Evolutionary conservation across 179 eudicot species (phyloP), one percentile per base, ranked within the genome.

Genomic region (Heliamphora pulchella): DNA sequence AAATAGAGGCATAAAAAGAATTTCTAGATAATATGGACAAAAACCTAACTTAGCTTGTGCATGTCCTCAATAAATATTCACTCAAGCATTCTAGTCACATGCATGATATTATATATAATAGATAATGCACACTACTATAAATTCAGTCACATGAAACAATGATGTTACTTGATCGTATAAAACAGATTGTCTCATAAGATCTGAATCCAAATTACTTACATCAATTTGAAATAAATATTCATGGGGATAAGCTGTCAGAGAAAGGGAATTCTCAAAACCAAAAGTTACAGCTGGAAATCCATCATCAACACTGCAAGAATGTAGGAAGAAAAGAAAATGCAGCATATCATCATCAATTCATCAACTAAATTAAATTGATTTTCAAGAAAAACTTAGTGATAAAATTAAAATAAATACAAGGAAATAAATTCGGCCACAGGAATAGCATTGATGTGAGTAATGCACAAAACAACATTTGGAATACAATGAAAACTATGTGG

Each of bases 201-300:
- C 39, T 31, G 39, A 31, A 31, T 31, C 39, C 14, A 78, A 50
- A 79, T 55, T 62, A 86, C 90, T 92, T 88, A 89, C 92, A 43
- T 68, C 73, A 64, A 85, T 83, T 61, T 86, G 72, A 78, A 96
- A 96, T 39, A 96, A 84, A 86, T 96, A 94, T 39, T 96, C 97
- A 76, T 78, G 91, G 76, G 99, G 98, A 85, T 86, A 80, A 68
- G 92, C 89, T 17, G 84, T 87, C 88, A 96, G 83, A 67, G 80
- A 47, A 76, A 92, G 89, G 14, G 92, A 87, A 68, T 87, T 81
- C 46, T 84, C 89, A 44, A 96, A 96, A 79, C 83, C 92, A 78
- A 96, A 89, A 18, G 80, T 84, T 61, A 96, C 86, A 8, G 81
- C 76, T 22, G 99, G 96, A 83, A 96, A 96, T 74, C 88, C 88